phyloP scores from a whole-genome alignment of 23 red algal genomes.

The Gracilaria vermiculophylla region DNA sequence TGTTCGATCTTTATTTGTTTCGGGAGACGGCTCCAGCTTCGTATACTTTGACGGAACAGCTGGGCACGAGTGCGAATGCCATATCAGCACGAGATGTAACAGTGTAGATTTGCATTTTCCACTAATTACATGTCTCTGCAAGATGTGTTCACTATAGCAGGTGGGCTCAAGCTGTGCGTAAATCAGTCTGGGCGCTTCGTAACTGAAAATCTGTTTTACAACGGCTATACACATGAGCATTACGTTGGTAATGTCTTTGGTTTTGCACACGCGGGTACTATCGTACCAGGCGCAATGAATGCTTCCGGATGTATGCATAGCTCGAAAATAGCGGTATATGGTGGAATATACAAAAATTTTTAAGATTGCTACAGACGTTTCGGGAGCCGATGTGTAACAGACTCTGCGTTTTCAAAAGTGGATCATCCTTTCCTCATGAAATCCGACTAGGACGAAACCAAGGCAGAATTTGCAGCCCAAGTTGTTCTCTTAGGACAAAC shows the following conservation, averaged over 20 bases:
- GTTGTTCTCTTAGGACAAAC: neutral
- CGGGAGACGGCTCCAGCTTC: neutral
- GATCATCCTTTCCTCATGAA: conserved; percentile 11
- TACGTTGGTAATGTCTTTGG: too few species aligned
- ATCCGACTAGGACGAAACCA: neutral
- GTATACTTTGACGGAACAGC: too few species aligned
- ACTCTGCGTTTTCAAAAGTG: conserved; percentile 1
- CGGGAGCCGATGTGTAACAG: neutral
- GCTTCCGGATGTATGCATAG: conserved; percentile 24
- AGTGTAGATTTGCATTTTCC: too few species aligned
- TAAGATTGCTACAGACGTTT: neutral
- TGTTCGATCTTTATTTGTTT: neutral
- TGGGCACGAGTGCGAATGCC: too few species aligned
- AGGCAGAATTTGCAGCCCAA: neutral
- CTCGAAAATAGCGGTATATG: neutral
- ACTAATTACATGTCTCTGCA: too few species aligned
- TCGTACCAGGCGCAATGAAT: conserved; percentile 2
- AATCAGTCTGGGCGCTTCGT: too few species aligned
- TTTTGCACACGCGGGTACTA: neutral
- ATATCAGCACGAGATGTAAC: too few species aligned
- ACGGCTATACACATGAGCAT: too few species aligned
- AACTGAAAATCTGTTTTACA: too few species aligned
- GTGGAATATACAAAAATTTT: neutral
- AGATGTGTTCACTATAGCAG: too few species aligned
- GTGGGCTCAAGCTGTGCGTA: too few species aligned